Evolutionary conservation across 495 filamentous ascomycete genomes (phyloP).

Genomic region (Cetradonia linearis): DNA sequence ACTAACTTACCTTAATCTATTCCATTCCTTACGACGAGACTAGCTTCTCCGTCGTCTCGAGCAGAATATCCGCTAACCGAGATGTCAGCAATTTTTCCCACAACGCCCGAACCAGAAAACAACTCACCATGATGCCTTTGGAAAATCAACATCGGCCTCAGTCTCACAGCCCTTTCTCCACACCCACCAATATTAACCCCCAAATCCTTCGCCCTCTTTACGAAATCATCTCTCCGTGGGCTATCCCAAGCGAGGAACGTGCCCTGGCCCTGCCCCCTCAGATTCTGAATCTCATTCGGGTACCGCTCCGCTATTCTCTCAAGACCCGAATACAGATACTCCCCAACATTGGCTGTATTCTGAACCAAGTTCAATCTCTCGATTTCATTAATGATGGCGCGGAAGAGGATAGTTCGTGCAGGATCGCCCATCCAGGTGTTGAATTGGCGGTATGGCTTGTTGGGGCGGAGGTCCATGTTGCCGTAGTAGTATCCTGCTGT

Average conservation of each 20-base stretch:
- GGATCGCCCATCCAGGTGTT: conserved; percentile 99
- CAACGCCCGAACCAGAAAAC: conserved; percentile 13
- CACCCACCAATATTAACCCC: conserved; percentile 92
- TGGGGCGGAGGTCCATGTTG: conserved; percentile 77
- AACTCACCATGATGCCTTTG: conserved; percentile 77
- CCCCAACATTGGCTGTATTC: conserved; percentile 71
- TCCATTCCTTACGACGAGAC: conserved; percentile 41
- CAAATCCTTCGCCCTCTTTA: conserved; percentile 67
- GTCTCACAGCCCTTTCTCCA: conserved; percentile 66
- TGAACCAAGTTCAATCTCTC: conserved; percentile 68
- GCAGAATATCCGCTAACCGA: conserved; percentile 47
- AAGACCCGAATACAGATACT: conserved; percentile 69
- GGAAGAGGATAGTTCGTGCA: conserved; percentile 78
- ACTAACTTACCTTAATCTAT: background rate
- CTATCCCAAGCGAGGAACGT: conserved; percentile 97
- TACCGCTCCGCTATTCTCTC: conserved; percentile 60
- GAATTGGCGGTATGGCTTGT: conserved; percentile 98
- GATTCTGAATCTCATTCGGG: conserved; percentile 76
- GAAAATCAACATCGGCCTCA: conserved; percentile 95
- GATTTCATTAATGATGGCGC: conserved; percentile 83
- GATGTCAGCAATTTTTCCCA: conserved; percentile 24
- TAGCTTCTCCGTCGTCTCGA: conserved; percentile 68
- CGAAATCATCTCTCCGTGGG: conserved; percentile 72
- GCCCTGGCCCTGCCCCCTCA: conserved; percentile 87
- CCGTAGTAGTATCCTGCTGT: conserved; percentile 96